phyloP scores from a whole-genome alignment of 1,284 basidiomycete species.

The Heterobasidion annosum region DNA sequence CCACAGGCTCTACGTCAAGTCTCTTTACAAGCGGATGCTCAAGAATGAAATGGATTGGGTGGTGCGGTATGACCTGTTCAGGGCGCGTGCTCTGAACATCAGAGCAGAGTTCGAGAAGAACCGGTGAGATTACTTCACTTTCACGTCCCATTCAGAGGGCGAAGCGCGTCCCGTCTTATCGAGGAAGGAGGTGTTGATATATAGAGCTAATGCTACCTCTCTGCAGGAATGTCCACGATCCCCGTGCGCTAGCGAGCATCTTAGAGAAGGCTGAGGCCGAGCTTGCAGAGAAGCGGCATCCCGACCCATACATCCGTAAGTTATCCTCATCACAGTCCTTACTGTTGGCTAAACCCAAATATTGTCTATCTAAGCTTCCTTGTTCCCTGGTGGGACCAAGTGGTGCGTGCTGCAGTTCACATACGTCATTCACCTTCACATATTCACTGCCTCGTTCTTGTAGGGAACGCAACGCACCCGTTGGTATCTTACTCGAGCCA shows the following conservation, averaged over 20 bases:
- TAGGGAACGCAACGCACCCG: slow-evolving; percentile 71
- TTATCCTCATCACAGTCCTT: slow-evolving; percentile 12
- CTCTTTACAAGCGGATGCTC: slow-evolving; percentile 82
- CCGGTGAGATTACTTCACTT: slow-evolving; percentile 46
- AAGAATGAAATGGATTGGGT: slow-evolving; percentile 87
- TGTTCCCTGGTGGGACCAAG: slow-evolving; percentile 80
- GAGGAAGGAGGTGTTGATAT: not conserved
- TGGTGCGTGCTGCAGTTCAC: slow-evolving; percentile 49
- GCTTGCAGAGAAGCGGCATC: slow-evolving; percentile 65
- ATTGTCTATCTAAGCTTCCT: slow-evolving; percentile 40
- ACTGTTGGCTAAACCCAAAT: not conserved
- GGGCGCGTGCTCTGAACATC: slow-evolving; percentile 75
- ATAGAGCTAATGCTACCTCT: not conserved
- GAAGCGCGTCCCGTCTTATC: not conserved
- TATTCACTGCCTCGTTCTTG: slow-evolving; percentile 11
- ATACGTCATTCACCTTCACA: not conserved
- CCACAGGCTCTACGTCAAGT: slow-evolving; percentile 84
- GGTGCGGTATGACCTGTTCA: slow-evolving; percentile 79
- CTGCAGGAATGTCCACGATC: slow-evolving; percentile 79
- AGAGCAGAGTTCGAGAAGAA: slow-evolving; percentile 90
- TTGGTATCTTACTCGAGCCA: slow-evolving; percentile 22
- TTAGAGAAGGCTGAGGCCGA: slow-evolving; percentile 77
- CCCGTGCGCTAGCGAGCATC: slow-evolving; percentile 75
- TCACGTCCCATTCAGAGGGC: slow-evolving; percentile 3
- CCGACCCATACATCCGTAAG: slow-evolving; percentile 86